These are phyloP conservation scores for Sinapis alba DNA, from an alignment of 441 rosid species.

Conservation along the genomic window DNA sequence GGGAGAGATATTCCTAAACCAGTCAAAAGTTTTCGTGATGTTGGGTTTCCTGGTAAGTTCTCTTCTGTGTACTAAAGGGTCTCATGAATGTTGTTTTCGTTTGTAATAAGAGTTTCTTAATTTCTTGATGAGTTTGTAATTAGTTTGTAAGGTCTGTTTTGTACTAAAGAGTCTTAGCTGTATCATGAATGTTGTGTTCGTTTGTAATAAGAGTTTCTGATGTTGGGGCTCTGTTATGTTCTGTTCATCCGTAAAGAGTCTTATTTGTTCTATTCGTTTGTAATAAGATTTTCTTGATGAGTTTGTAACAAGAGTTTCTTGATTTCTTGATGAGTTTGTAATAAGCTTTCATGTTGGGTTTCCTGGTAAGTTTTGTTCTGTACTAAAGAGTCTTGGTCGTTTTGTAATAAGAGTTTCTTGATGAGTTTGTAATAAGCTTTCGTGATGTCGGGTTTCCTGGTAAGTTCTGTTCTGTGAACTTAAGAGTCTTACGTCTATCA, in stretches of 20 bases:
- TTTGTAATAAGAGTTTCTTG: too few relatives aligned
- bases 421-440: too few relatives aligned
- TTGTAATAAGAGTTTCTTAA: not conserved
- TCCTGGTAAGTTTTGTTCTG: too few relatives aligned
- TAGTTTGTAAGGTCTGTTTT: not conserved
- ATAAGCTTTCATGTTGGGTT: too few relatives aligned
- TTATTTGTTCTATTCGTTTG: not conserved
- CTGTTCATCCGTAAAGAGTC: not conserved
- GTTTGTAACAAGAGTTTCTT: not conserved
- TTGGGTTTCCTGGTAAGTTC: slow-evolving; percentile 84
- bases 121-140: not conserved
- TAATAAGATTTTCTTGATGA: too few relatives aligned
- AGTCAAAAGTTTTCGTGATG: slow-evolving; percentile 68
- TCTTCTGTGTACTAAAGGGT: not conserved
- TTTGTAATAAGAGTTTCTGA: not conserved
- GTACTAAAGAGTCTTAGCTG: not conserved
- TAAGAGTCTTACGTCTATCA: not conserved
- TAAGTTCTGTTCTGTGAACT: not conserved
- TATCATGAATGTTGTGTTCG: not conserved
- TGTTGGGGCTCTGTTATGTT: not conserved
- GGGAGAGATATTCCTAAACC: slow-evolving; percentile 94
- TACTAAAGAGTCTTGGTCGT: not conserved
- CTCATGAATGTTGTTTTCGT: not conserved
- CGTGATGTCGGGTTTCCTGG: not conserved
- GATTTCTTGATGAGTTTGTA: too few relatives aligned